Evolutionary conservation across 176 grass and related monocot species (phyloP), one percentile per base, ranked within the genome.

Genomic region (Phyllostachys edulis): DNA sequence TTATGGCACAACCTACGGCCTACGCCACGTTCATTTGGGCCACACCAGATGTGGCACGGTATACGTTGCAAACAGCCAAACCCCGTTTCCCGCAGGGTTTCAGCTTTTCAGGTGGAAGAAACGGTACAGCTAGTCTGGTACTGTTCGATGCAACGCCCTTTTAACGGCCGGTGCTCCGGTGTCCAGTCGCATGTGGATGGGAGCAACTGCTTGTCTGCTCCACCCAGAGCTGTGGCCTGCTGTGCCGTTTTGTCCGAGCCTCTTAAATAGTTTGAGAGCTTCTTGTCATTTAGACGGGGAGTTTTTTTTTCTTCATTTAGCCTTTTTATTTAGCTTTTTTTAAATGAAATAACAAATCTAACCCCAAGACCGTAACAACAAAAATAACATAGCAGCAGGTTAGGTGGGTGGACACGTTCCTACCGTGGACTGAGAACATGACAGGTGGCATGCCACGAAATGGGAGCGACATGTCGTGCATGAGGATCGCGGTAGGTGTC

Each of bases 261-360:
- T 67, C 60, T 86, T 86, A 27, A 86, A 51, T 79, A 79, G 67
- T 86, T 86, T 61, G 74, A 78, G 52, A 63, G 65, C 66, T 79
- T 71, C 67, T n/a, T 41, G 40, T 39, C 66, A 62, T 40, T 62
- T 71, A 37, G 52, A 85, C 2, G 2, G 32, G 1, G 32, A 2
- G 32, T 34, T 34, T 34, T 34, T n/a, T n/a, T n/a, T n/a, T n/a
- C n/a, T n/a, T 34, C 32, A 34, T 34, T 34, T 34, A 34, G 32
- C 2, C 29, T 34, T 34, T 2, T n/a, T n/a, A n/a, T n/a, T n/a
- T n/a, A n/a, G n/a, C n/a, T n/a, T 34, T 34, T 34, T 34, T 34
- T 1, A 34, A 34, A 34, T 34, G 2, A 34, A 34, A 34, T 34
- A 34, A 34, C 32, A 34, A 34, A 34, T 34, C 32, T 34, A 34